Evolutionary conservation across 805 yeast species (phyloP).

Genomic region (Yamadazyma sp.): DNA sequence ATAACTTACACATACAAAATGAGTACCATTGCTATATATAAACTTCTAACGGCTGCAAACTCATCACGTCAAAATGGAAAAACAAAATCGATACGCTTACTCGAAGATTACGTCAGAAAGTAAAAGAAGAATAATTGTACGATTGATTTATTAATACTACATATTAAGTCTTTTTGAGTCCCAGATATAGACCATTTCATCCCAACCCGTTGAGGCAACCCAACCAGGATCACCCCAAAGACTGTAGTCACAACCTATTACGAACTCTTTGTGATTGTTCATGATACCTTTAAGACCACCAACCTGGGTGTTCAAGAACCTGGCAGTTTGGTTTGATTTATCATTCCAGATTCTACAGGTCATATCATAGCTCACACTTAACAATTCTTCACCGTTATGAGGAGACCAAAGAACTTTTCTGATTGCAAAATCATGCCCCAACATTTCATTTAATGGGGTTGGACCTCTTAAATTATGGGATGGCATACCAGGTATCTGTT

Average conservation of each 20-base stretch:
- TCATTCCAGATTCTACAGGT: slow-evolving; percentile 85
- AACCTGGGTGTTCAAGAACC: slow-evolving; percentile 35
- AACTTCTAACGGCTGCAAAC: no score
- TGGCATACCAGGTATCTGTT: slow-evolving; percentile 32
- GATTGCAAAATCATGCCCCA: slow-evolving; percentile 89
- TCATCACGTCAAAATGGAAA: no score
- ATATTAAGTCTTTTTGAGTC: slow-evolving; percentile 62
- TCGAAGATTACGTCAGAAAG: no score
- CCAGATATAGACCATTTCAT: slow-evolving; percentile 91
- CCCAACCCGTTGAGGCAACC: slow-evolving; percentile 96
- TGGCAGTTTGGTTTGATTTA: slow-evolving; percentile 55
- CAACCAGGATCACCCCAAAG: slow-evolving; percentile 96
- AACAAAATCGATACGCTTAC: no score
- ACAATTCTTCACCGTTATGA: slow-evolving; percentile 64
- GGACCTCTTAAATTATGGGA: slow-evolving; percentile 50
- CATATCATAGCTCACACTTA: slow-evolving; percentile 90
- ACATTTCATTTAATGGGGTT: slow-evolving; percentile 69
- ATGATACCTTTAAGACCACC: slow-evolving; percentile 60
- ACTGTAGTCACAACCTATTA: slow-evolving; percentile 91
- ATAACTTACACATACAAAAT: no score
- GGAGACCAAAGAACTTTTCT: slow-evolving; percentile 87
- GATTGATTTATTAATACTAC: no score
- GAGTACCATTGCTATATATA: no score
- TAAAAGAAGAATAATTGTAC: no score
- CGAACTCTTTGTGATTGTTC: slow-evolving; percentile 80